Evolutionary conservation across 345 rosid species (phyloP), one percentile per base, ranked within the genome.

Genomic region (Bruguiera parviflora): DNA sequence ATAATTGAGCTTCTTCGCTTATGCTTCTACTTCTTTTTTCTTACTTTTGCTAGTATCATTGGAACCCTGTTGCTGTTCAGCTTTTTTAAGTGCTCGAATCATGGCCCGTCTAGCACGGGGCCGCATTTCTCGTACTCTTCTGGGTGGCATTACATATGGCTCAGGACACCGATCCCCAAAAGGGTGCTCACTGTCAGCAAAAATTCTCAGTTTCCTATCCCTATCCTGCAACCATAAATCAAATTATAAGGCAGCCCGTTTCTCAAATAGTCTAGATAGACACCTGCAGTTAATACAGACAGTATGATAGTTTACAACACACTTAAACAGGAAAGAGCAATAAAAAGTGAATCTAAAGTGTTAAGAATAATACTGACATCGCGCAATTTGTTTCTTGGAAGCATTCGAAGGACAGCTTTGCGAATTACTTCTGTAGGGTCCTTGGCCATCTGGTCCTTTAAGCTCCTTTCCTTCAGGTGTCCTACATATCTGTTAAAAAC

Each of bases 351-450:
- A 71, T 39, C 29, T n/a, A 71, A 8, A 62, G 19, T 37, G 6
- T 22, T 51, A 19, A 21, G 47, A 31, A 51, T 24, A 65, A n/a
- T 16, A 71, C 97, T 82, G 69, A 92, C 98, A 83, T 92, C 92
- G 62, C 98, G 94, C 75, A 95, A 69, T 79, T 92, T 95, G 83
- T 95, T 95, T 76, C 88, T 88, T 8, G 98, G 99, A 74, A 96
- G 98, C 99, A 92, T 96, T 49, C 97, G 97, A 31, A 91, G 69
- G 67, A 95, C 92, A 74, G 99, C 98, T 81, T 96, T 96, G 66
- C 97, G 98, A 39, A 96, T 87, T 77, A 89, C 99, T 84, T 96
- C 99, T 13, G 99, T 89, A 51, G 98, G 95, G 79, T 96, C 98
- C 79, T 89, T 92, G 49, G 90, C 89, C 86, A 92, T 77, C 84